Evolutionary conservation across 257 asterid species (phyloP).

Genomic region (Forsythia suspensa): DNA sequence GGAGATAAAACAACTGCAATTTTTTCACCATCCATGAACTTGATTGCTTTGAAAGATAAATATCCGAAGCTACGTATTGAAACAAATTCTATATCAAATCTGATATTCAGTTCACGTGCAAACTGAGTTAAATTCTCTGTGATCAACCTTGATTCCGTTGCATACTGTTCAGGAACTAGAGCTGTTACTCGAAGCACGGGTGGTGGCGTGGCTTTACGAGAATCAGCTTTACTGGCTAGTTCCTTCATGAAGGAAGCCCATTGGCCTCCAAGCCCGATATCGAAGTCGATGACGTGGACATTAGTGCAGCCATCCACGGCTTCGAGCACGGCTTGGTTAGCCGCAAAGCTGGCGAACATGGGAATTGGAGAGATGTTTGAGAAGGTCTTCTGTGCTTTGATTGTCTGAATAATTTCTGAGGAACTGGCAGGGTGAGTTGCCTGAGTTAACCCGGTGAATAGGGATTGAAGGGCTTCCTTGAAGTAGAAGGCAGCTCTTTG

Average conservation of each 20-base stretch:
- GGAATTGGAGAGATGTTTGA: slow-evolving; percentile 74
- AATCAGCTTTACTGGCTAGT: slow-evolving; percentile 62
- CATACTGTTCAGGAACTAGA: slow-evolving; percentile 72
- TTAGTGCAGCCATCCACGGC: slow-evolving; percentile 58
- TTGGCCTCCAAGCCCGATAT: slow-evolving; percentile 64
- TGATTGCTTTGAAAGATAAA: slow-evolving; percentile 64
- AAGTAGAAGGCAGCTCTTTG: slow-evolving; percentile 90
- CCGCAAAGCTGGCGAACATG: slow-evolving; percentile 85
- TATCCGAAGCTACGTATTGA: slow-evolving; percentile 57
- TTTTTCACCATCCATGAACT: slow-evolving; percentile 75
- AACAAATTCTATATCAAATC: slow-evolving; percentile 72
- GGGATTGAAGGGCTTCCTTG: slow-evolving; percentile 87
- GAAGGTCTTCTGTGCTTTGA: slow-evolving; percentile 71
- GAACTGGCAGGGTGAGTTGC: slow-evolving; percentile 43
- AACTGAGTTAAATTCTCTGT: slow-evolving; percentile 63
- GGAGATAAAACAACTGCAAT: slow-evolving; percentile 70
- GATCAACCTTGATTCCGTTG: slow-evolving; percentile 58
- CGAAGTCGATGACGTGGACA: slow-evolving; percentile 84
- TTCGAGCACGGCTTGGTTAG: slow-evolving; percentile 86
- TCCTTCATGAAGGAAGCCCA: slow-evolving; percentile 95
- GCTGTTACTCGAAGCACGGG: slow-evolving; percentile 74
- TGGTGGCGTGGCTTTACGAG: slow-evolving; percentile 41
- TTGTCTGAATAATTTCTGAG: slow-evolving; percentile 63
- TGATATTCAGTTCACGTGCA: slow-evolving; percentile 67
- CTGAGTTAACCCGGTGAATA: slow-evolving; percentile 68